Evolutionary conservation across 2,329 filamentous ascomycete species (phyloP).

Genomic region (Ceratocystis papillata): DNA sequence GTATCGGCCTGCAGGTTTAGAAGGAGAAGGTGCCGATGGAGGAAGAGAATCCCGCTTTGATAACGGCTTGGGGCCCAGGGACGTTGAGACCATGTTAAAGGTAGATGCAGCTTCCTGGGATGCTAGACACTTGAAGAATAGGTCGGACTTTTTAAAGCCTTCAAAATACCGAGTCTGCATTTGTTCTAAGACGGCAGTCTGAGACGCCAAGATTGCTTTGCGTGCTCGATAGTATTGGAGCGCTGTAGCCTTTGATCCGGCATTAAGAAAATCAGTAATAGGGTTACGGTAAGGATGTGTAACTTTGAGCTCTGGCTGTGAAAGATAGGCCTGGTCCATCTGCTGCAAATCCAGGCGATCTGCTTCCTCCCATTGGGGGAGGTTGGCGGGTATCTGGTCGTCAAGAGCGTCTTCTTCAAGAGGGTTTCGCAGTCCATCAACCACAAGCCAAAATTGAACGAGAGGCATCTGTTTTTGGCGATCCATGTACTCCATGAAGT

Average conservation of each 20-base stretch:
- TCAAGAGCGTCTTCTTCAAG: conserved; percentile 62
- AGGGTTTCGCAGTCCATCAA: conserved; percentile 90
- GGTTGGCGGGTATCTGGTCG: conserved; percentile 47
- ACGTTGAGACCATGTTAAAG: background rate
- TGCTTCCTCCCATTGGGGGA: conserved; percentile 66
- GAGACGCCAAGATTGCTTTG: conserved; percentile 67
- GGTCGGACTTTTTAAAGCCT: conserved; percentile 79
- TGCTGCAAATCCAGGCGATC: conserved; percentile 82
- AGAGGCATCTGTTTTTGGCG: conserved; percentile 73
- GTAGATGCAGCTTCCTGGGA: conserved; percentile 59
- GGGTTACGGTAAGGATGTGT: conserved; percentile 55
- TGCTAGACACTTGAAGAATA: conserved; percentile 93
- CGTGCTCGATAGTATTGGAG: conserved; percentile 75
- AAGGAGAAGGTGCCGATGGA: background rate
- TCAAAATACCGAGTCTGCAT: conserved; percentile 74
- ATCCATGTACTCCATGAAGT: conserved; percentile 99
- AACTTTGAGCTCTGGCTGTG: conserved; percentile 69
- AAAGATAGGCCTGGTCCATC: conserved; percentile 82
- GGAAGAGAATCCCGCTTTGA: conserved; percentile 7
- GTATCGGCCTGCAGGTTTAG: conserved; percentile 16
- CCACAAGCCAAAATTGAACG: conserved; percentile 97
- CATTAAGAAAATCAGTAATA: conserved; percentile 67
- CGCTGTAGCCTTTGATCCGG: conserved; percentile 63
- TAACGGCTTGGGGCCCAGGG: background rate
- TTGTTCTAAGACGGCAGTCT: conserved; percentile 71